These are phyloP conservation scores for Trichoderma sp. DNA, from an alignment of 2,329 filamentous ascomycete species.

Conservation along the genomic window DNA sequence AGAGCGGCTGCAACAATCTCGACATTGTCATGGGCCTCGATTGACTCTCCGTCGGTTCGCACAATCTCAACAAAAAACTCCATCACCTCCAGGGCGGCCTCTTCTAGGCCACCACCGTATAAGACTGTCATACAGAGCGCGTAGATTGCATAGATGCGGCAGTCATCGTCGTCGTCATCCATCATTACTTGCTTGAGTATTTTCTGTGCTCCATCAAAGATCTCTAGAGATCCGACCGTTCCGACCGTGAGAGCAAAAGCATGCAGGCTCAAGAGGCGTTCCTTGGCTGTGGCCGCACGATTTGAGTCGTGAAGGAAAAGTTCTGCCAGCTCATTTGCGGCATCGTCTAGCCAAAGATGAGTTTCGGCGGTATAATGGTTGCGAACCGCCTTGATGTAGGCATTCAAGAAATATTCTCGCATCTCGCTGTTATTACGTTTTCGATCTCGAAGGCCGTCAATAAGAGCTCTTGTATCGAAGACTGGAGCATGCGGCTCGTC, in stretches of 20 bases:
- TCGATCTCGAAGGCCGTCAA: slow-evolving; percentile 70
- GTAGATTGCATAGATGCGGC: slow-evolving; percentile 70
- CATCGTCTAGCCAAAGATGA: slow-evolving; percentile 56
- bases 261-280: slow-evolving; percentile 70
- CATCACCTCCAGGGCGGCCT: slow-evolving; percentile 71
- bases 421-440: slow-evolving; percentile 76
- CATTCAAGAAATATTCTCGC: slow-evolving; percentile 54
- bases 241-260: slow-evolving; percentile 71
- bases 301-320: slow-evolving; percentile 72
- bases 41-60: slow-evolving; percentile 72
- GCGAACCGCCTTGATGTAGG: slow-evolving; percentile 56
- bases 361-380: slow-evolving; percentile 38
- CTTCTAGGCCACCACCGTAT: slow-evolving; percentile 72
- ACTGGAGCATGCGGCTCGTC: slow-evolving; percentile 63
- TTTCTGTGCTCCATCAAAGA: slow-evolving; percentile 36
- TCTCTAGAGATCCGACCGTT: slow-evolving; percentile 59
- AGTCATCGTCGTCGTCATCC: slow-evolving; percentile 64
- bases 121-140: slow-evolving; percentile 71
- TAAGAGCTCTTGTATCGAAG: slow-evolving; percentile 63
- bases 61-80: slow-evolving; percentile 76
- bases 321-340: slow-evolving; percentile 57
- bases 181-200: slow-evolving; percentile 41
- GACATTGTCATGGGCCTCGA: slow-evolving; percentile 71
- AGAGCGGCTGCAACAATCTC: slow-evolving; percentile 73
- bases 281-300: slow-evolving; percentile 65